Conservation (phyloP, 306 rosid species). For the Vigna angularis region DNA sequence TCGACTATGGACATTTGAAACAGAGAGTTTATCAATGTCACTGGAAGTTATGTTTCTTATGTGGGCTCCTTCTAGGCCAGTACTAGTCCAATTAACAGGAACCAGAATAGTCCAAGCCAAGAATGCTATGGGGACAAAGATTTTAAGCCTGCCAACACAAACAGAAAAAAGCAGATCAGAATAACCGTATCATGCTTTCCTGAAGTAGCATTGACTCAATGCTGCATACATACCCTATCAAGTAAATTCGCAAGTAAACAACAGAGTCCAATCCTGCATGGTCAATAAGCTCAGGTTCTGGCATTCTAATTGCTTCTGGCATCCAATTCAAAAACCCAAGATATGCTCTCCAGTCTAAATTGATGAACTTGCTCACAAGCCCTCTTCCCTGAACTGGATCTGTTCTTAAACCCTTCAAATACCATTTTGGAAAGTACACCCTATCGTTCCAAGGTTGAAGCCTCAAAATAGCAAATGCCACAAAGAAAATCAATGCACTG, state of each 20-base stretch:
- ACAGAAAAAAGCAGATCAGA: slow-evolving; percentile 20
- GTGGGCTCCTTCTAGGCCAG: slow-evolving; percentile 38
- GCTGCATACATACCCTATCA: slow-evolving; percentile 65
- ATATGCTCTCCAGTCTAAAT: slow-evolving; percentile 77
- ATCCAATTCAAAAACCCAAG: slow-evolving; percentile 75
- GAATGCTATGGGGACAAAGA: slow-evolving; percentile 76
- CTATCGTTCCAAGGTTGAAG: slow-evolving; percentile 91
- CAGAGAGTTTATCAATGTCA: slow-evolving; percentile 80
- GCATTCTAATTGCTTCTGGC: slow-evolving; percentile 82
- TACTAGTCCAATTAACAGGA: slow-evolving; percentile 75
- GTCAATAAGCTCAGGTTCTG: slow-evolving; percentile 87
- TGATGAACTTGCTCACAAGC: slow-evolving; percentile 68
- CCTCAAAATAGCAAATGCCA: slow-evolving; percentile 84
- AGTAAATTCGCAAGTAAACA: slow-evolving; percentile 83
- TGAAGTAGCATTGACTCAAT: slow-evolving; percentile 10
- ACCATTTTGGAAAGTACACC: slow-evolving; percentile 91
- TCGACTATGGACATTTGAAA: slow-evolving; percentile 62
- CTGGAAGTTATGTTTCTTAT: slow-evolving; percentile 66
- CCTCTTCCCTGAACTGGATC: slow-evolving; percentile 72
- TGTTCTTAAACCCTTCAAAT: slow-evolving; percentile 70
- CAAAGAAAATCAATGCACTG: slow-evolving; percentile 67
- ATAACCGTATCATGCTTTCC: neutral
- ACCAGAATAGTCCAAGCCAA: slow-evolving; percentile 77
- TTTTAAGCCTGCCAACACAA: slow-evolving; percentile 69
- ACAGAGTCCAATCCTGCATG: slow-evolving; percentile 90